Percentiles rank a stretch among this genome's conserved stretches.
Evolutionary conservation across 2,329 filamentous ascomycete genomes (phyloP).

Genomic region (Cladosporium sp.): DNA sequence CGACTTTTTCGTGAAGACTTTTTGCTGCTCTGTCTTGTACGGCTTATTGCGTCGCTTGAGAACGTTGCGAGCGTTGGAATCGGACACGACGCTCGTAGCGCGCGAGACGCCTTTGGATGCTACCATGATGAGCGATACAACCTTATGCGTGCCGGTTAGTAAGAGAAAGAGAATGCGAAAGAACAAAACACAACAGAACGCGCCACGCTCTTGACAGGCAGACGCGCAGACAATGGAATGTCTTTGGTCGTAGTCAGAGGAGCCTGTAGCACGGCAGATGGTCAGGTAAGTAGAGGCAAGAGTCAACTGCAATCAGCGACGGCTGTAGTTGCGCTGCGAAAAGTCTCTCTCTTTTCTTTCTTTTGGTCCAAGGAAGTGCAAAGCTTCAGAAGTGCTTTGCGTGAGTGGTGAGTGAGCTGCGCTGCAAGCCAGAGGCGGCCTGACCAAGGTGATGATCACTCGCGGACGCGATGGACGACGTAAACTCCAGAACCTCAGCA

Average conservation of each 20-base stretch:
- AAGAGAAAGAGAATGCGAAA: constrained; percentile 14
- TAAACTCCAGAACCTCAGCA: constrained; percentile 1
- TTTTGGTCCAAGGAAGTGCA: constrained; percentile 5
- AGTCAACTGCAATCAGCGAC: background rate
- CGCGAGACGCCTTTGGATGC: constrained; percentile 12
- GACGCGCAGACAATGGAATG: background rate
- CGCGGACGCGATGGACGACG: constrained; percentile 3
- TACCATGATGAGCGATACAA: constrained; percentile 5
- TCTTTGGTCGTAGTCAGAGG: background rate
- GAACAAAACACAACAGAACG: background rate
- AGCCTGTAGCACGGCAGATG: background rate
- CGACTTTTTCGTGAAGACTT: constrained; percentile 60
- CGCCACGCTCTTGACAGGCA: background rate
- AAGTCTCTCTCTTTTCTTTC: background rate
- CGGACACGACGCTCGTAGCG: constrained; percentile 16
- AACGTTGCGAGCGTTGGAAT: constrained; percentile 25
- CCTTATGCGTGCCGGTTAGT: background rate
- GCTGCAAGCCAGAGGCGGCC: background rate
- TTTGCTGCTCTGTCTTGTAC: constrained; percentile 61
- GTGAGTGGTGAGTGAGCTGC: background rate
- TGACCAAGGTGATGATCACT: background rate
- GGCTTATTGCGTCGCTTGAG: constrained; percentile 42
- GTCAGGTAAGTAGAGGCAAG: background rate
- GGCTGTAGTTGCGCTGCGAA: background rate
- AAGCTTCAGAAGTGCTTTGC: background rate